Evolutionary conservation across 352 stramenopile species (phyloP), one percentile per base, ranked within the genome.

Genomic region (Phytophthora pini): DNA sequence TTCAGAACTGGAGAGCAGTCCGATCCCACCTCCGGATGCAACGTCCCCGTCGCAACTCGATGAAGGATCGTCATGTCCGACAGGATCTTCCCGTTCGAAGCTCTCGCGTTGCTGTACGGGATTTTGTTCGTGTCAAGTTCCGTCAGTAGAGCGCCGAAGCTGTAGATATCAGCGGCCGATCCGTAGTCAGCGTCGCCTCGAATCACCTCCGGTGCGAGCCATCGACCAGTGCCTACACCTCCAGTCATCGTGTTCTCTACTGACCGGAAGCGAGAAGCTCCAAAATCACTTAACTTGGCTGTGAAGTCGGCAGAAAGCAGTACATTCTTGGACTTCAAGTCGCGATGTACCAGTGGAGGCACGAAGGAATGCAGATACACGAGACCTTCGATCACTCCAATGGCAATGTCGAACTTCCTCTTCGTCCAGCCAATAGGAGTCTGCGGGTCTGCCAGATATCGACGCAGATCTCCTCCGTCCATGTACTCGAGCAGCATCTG

Each of bases 211-310:
- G 77, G 78, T 5, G 78, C 72, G 12, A 87, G 38, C 78, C 78
- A 82, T 10, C 67, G 63, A 27, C 64, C 68, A 4, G 75, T 84
- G 6, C 62, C 70, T 29, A 80, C 65, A 26, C 69, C 71, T 8
- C 52, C 41, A 20, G 72, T 77, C 68, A 80, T 80, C 0, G 68
- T 75, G 39, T 75, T 76, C 29, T 72, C 61, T 12, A 76, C 66
- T 2, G 67, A 72, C 20, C 79, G 72, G 54, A 77, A 76, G 1
- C 72, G 63, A 1, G 77, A 81, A 15, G 72, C 61, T 26, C 74
- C 77, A 45, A 87, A 82, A 40, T 87, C 77, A 20, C 68, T 76
- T n/a, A 87, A 36, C 48, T 84, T 87, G 38, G 74, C 73, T 32
- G 54, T 52, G 45, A 62, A 61, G 2, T 61, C 43, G 12, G 54